These are phyloP conservation scores for Kuraishia piskuri DNA, from an alignment of 805 yeast species.

Conservation along the genomic window DNA sequence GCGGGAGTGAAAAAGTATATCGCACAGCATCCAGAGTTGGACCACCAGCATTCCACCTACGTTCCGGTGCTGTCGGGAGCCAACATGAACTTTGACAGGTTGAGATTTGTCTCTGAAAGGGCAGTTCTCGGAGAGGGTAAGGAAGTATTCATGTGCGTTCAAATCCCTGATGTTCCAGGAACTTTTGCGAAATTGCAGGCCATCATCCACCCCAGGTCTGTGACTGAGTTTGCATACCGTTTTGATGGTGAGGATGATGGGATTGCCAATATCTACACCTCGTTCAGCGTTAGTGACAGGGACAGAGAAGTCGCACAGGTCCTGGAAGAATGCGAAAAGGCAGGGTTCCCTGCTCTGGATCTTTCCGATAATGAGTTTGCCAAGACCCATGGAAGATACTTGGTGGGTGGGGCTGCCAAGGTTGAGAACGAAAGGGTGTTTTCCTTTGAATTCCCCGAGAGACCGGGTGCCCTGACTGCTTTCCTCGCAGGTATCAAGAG, in stretches of 20 bases:
- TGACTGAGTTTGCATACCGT: conserved; percentile 93
- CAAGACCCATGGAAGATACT: conserved; percentile 89
- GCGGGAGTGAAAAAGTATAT: conserved; percentile 91
- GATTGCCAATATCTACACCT: conserved; percentile 75
- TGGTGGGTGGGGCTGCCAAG: conserved; percentile 84
- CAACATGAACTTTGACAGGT: conserved; percentile 94
- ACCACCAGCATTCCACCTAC: conserved; percentile 62
- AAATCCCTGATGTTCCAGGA: conserved; percentile 91
- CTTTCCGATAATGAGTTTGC: conserved; percentile 92
- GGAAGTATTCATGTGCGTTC: conserved; percentile 85
- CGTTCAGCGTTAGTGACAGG: conserved; percentile 77
- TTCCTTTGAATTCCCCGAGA: conserved; percentile 92
- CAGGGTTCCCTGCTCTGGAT: conserved; percentile 72
- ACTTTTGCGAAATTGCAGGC: conserved; percentile 73
- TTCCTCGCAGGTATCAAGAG: conserved; percentile 65
- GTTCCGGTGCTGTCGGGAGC: conserved; percentile 92
- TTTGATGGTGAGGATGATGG: conserved; percentile 35
- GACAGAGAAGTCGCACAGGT: conserved; percentile 65
- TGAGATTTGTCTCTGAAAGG: conserved; percentile 93
- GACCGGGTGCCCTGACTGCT: conserved; percentile 86
- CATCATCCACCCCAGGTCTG: conserved; percentile 76
- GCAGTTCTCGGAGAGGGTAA: conserved; percentile 98
- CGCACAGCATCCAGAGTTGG: conserved; percentile 55
- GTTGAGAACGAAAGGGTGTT: conserved; percentile 70
- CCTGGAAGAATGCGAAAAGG: conserved; percentile 43